Evolutionary conservation across 192 early-diverging fungal genomes (phyloP), one percentile per base, ranked within the genome.

Genomic region (Entomortierella chlamydospora): DNA sequence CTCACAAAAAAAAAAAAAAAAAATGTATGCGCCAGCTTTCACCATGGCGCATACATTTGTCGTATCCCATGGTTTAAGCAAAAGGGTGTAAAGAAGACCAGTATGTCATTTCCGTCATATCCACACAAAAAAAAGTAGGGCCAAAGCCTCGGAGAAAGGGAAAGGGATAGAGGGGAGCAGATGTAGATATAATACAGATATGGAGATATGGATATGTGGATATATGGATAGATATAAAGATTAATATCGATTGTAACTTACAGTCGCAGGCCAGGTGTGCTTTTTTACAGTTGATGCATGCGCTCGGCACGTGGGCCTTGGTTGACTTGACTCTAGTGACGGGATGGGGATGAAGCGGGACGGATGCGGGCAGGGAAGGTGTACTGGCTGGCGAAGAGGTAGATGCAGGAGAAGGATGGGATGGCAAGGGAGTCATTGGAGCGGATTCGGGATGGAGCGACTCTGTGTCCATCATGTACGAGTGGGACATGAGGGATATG

Each of bases 261-360:
- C 88, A 84, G 86, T 96, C 94, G 83, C 95, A 96, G 17, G 93
- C 93, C 50, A 96, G 83, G 69, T 96, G 95, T 4, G 94, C 92
- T 62, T 90, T 88, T 66, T 94, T 95, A 83, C 95, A 96, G 82
- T 95, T 93, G 39, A 90, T 83, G 80, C 95, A 96, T n/a, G 95
- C 95, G 70, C 93, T 94, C 31, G 90, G 89, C 15, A 96, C 95
- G 63, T 96, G 94, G 50, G 90, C 83, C 65, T 92, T 93, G 64
- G 83, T 82, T 4, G 74, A 37, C 61, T 81, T 81, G 61, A 69
- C 57, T 68, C 79, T 57, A 25, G 79, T 37, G 2, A 50, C 66
- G 9, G 63, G 68, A 28, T 66, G 55, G 4, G 64, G 76, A 39
- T 66, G 69, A 20, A 64, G 34, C 3, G 39, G 66, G 11, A 73